Evolutionary conservation across 345 rosid species (phyloP), one percentile per base, ranked within the genome.

Genomic region (Moricandia moricandioides): DNA sequence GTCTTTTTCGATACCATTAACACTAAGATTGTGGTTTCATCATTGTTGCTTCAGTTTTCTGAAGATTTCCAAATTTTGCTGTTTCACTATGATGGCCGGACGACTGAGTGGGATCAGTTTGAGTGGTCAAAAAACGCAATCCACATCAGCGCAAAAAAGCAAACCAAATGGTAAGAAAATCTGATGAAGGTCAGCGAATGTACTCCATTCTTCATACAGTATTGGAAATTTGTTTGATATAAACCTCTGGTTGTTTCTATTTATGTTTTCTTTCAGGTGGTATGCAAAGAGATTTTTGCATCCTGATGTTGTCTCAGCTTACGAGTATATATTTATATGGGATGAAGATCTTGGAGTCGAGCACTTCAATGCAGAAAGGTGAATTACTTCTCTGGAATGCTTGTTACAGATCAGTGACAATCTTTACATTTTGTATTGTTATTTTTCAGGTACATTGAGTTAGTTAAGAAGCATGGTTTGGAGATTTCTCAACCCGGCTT

Each of bases 321-420:
- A 89, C 65, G 97, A 93, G 72, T 91, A 87, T 79, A 89, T 93
- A 69, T 91, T 93, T 72, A 91, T 93, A 51, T 93, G 98, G 98
- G 98, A 93, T 77, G 98, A 93, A 83, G 97, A 93, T 85, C 97
- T 93, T 75, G 97, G 96, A 40, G 88, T 93, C 45, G 97, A 91
- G 68, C 94, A 93, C 78, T 93, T 91, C 72, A 85, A 88, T 75
- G 94, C 86, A 27, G 90, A 91, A 2, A 91, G 88, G 98, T 89
- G 74, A 72, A 64, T 54, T 61, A 61, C 56, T 45, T 65, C 37
- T 67, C 8, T 58, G 31, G 58, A 33, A 78, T 66, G 13, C 5
- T 67, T 6, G 62, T 70, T 52, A 12, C 26, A 64, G 61, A 35
- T 72, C 56, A 75, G 0, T 45, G 71, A 63, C 39, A 21, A 2